Conservation (phyloP, 75 land plant species). For the Ceratopteris richardii region DNA sequence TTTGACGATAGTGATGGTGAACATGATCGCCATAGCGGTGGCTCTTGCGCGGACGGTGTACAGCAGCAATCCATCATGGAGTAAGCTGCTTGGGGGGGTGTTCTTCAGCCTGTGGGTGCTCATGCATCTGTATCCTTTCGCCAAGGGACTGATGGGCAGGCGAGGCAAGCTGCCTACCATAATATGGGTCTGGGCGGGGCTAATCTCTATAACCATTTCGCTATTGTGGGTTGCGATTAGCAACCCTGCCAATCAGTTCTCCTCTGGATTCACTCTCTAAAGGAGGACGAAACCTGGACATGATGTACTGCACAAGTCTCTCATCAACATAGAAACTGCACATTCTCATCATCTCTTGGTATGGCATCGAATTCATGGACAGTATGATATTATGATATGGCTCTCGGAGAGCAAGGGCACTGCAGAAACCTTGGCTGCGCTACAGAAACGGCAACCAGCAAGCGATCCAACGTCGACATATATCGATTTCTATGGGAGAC, state of each 20-base stretch:
- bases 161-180: conserved; percentile 56
- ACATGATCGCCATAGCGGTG: conserved; percentile 49
- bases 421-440: no score
- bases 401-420: no score
- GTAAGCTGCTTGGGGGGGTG: conserved; percentile 54
- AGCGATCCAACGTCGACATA: no score
- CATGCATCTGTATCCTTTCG: conserved; percentile 66
- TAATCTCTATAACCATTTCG: conserved; percentile 50
- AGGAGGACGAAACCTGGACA: no score
- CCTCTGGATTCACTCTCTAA: background rate
- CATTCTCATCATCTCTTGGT: no score
- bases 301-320: no score
- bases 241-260: background rate
- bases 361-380: no score
- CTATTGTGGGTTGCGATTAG: conserved; percentile 38
- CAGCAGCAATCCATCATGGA: conserved; percentile 50
- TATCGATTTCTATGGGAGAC: no score
- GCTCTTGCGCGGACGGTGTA: conserved; percentile 49
- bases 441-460: no score
- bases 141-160: conserved; percentile 64
- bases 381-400: no score
- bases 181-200: conserved; percentile 53
- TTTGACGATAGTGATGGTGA: conserved; percentile 39
- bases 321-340: no score
- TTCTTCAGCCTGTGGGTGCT: conserved; percentile 81